Percentiles rank a stretch among this genome's conserved stretches.
phyloP scores from a whole-genome alignment of 2,329 filamentous ascomycete genomes.

The Bipolaris bicolor region DNA sequence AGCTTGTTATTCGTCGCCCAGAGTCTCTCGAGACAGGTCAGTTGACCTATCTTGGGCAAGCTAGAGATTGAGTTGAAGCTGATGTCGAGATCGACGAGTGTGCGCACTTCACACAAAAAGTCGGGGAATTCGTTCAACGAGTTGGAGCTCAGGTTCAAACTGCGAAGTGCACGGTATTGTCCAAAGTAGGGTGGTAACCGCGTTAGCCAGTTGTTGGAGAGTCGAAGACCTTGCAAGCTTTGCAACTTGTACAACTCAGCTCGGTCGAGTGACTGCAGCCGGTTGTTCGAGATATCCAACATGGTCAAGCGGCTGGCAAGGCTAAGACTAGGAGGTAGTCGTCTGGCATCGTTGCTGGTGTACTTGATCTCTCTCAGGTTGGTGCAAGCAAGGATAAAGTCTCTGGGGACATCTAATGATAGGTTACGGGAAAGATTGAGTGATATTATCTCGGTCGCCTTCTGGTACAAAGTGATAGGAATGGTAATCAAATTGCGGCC shows the following conservation, averaged over 20 bases:
- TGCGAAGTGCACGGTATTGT: conserved; percentile 77
- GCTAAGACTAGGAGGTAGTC: conserved; percentile 81
- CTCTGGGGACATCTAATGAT: conserved; percentile 88
- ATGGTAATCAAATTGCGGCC: conserved; percentile 92
- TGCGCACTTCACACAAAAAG: conserved; percentile 81
- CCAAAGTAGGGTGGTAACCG: conserved; percentile 82
- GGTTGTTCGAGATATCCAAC: conserved; percentile 93
- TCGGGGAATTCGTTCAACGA: conserved; percentile 83
- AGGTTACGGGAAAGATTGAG: conserved; percentile 93
- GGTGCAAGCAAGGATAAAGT: conserved; percentile 93
- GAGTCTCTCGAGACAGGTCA: conserved; percentile 82
- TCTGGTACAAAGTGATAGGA: conserved; percentile 90
- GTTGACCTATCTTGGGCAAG: conserved; percentile 78
- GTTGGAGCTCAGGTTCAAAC: conserved; percentile 92
- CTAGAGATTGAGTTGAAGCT: conserved; percentile 91
- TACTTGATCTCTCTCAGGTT: conserved; percentile 95
- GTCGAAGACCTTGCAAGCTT: conserved; percentile 83
- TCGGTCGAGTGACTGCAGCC: conserved; percentile 83
- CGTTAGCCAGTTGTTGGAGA: conserved; percentile 90
- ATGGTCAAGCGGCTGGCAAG: conserved; percentile 82
- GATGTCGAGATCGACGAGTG: conserved; percentile 89
- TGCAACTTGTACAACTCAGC: conserved; percentile 78
- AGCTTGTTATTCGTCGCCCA: conserved; percentile 96
- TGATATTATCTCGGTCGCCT: conserved; percentile 89
- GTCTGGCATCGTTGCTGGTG: conserved; percentile 89